Percentiles rank a stretch among this genome's conserved stretches.
phyloP scores from a whole-genome alignment of 176 grass and related monocot species.

The Calamus simplicifolius region DNA sequence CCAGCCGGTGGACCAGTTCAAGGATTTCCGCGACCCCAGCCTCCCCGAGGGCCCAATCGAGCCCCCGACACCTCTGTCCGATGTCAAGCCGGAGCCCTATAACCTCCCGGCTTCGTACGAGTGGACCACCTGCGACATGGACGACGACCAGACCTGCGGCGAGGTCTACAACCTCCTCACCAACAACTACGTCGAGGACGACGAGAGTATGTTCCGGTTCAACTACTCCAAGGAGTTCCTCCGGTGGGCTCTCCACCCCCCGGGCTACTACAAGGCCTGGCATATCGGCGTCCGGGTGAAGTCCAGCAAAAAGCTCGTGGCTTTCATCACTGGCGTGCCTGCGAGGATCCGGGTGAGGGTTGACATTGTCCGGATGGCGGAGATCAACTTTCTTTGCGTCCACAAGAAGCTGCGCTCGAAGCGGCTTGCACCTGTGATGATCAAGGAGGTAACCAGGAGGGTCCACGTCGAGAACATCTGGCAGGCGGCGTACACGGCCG shows the following conservation, averaged over 20 bases:
- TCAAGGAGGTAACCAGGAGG: slow-evolving; percentile 89
- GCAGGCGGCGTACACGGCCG: slow-evolving; percentile 97
- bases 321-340: slow-evolving; percentile 91
- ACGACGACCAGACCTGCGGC: slow-evolving; percentile 59
- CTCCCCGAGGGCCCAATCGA: slow-evolving; percentile 78
- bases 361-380: slow-evolving; percentile 86
- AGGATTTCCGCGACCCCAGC: slow-evolving; percentile 45
- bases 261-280: slow-evolving; percentile 81
- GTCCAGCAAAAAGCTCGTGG: slow-evolving; percentile 82
- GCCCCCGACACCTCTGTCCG: slow-evolving; percentile 51
- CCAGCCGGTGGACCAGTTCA: slow-evolving; percentile 89
- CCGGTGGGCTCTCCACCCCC: slow-evolving; percentile 86
- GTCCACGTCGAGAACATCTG: slow-evolving; percentile 97
- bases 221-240: slow-evolving; percentile 94
- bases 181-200: slow-evolving; percentile 97
- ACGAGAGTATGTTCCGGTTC: slow-evolving; percentile 99
- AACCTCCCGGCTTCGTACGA: slow-evolving; percentile 76
- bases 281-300: slow-evolving; percentile 98
- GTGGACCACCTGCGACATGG: slow-evolving; percentile 97
- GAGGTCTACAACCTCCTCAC: slow-evolving; percentile 87
- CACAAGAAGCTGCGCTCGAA: slow-evolving; percentile 99
- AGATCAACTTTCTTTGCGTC: slow-evolving; percentile 99
- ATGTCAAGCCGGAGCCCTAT: slow-evolving; percentile 89
- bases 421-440: slow-evolving; percentile 95
- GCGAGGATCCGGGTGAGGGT: slow-evolving; percentile 74